Evolutionary conservation across 129 eudicot genomes (phyloP).

Genomic region (Lactuca saligna): DNA sequence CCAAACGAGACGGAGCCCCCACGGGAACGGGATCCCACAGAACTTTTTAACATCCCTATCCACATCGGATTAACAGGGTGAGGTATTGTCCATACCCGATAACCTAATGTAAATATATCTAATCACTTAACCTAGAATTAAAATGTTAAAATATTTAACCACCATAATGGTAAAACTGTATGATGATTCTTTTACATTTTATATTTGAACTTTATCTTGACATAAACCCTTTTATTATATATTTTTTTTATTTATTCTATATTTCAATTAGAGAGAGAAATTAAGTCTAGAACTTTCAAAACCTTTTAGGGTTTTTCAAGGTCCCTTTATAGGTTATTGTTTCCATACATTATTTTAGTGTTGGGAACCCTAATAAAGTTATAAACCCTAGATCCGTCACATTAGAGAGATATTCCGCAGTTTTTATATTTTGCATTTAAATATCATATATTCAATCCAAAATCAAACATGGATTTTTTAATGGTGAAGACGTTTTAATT

Average conservation of each 20-base stretch:
- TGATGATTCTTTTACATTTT: too few relatives aligned
- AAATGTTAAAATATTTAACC: background rate
- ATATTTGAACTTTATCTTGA: background rate
- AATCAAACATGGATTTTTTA: conserved; percentile 1
- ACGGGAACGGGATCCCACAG: too few relatives aligned
- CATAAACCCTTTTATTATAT: conserved; percentile 8
- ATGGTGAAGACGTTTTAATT: too few relatives aligned
- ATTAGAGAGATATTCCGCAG: background rate
- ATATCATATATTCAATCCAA: background rate
- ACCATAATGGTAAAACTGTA: background rate
- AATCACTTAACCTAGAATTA: too few relatives aligned
- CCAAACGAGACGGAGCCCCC: too few relatives aligned
- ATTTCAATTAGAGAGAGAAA: background rate
- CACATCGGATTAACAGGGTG: too few relatives aligned
- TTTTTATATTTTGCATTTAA: background rate
- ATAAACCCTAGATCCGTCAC: conserved; percentile 24
- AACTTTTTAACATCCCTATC: too few relatives aligned
- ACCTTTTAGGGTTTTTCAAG: conserved; percentile 27
- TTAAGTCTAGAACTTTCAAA: conserved; percentile 26
- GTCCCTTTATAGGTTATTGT: conserved; percentile 34
- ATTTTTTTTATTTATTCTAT: background rate
- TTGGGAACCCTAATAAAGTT: conserved; percentile 25
- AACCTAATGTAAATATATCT: too few relatives aligned
- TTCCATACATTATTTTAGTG: conserved; percentile 16
- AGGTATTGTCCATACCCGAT: too few relatives aligned